phyloP scores from a whole-genome alignment of 495 filamentous ascomycete genomes.

The Platismatia glauca region DNA sequence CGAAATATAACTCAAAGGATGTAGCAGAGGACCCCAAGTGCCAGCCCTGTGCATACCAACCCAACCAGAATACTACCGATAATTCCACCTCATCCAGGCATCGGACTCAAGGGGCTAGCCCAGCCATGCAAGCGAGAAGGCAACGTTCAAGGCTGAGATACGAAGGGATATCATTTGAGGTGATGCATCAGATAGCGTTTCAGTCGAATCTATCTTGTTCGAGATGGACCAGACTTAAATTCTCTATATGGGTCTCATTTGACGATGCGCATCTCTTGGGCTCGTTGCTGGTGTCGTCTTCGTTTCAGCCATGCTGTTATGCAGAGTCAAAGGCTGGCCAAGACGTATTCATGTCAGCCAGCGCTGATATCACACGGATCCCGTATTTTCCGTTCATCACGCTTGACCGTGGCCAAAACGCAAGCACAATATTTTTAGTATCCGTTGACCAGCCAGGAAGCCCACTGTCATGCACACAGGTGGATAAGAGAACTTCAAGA shows the following conservation, averaged over 20 bases:
- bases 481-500: neutral
- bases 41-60: no score
- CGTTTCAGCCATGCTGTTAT: neutral
- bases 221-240: neutral
- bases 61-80: no score
- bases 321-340: neutral
- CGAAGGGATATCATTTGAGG: neutral
- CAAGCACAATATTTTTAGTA: slow-evolving; percentile 2
- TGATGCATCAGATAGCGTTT: neutral
- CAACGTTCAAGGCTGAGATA: neutral
- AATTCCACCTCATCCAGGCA: neutral
- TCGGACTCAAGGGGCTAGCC: neutral
- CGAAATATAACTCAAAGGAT: no score
- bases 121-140: neutral
- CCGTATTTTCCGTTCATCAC: slow-evolving; percentile 5
- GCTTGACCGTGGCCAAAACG: slow-evolving; percentile 6
- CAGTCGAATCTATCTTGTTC: neutral
- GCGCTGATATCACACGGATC: neutral
- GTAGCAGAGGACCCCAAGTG: no score
- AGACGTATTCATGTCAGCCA: neutral
- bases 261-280: neutral
- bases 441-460: slow-evolving; percentile 2
- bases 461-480: neutral
- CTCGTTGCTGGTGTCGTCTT: neutral
- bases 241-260: neutral